A percentile compares a stretch with the other conserved stretches of the same genome.
Conservation (phyloP, 2,329 filamentous ascomycete genomes). For the Verticillium albo-atrum region DNA sequence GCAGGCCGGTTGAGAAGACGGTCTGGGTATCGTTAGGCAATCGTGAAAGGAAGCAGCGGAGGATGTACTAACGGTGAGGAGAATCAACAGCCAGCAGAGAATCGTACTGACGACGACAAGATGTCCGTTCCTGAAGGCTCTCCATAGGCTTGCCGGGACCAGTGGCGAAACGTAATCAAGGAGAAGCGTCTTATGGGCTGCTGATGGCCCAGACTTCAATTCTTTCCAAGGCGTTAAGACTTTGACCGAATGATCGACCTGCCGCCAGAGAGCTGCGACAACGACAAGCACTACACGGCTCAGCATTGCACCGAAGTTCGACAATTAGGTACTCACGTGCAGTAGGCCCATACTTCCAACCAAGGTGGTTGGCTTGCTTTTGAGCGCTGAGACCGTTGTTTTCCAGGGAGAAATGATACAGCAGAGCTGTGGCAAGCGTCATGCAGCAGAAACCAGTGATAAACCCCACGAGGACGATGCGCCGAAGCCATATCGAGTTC, state of each 20-base stretch:
- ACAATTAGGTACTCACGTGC: conserved; percentile 10
- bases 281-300: conserved; percentile 19
- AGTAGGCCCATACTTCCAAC: conserved; percentile 18
- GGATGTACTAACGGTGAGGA: conserved; percentile 18
- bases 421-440: conserved; percentile 13
- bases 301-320: neutral
- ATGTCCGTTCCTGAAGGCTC: conserved; percentile 18
- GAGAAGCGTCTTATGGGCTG: conserved; percentile 15
- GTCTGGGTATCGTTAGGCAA: conserved; percentile 7
- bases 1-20: conserved; percentile 23
- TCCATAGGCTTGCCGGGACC: conserved; percentile 16
- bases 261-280: conserved; percentile 21
- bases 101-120: conserved; percentile 17
- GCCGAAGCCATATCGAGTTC: conserved; percentile 15
- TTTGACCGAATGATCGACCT: conserved; percentile 23
- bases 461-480: conserved; percentile 13
- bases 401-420: conserved; percentile 14
- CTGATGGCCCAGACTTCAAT: conserved; percentile 13
- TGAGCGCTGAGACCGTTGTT: conserved; percentile 15
- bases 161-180: conserved; percentile 25
- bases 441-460: conserved; percentile 13
- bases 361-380: conserved; percentile 14
- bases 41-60: neutral
- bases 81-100: conserved; percentile 18
- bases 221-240: conserved; percentile 20